These are phyloP conservation scores for Metschnikowia vanudenii DNA, from an alignment of 805 yeast species.

Conservation along the genomic window DNA sequence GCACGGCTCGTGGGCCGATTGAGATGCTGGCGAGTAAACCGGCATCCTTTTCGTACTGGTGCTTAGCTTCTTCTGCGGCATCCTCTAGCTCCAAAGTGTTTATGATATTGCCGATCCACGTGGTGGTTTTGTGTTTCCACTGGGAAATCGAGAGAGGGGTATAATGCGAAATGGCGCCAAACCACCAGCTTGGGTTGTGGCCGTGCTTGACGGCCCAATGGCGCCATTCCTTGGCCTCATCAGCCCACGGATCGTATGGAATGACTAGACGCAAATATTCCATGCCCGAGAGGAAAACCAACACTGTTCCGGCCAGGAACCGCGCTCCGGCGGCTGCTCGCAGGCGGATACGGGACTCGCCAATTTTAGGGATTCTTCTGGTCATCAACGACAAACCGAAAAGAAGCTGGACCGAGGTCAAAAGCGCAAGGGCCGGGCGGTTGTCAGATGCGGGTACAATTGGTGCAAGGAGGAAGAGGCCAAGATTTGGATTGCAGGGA, in stretches of 20 bases:
- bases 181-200: slow-evolving; percentile 56
- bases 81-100: slow-evolving; percentile 13
- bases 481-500: slow-evolving; percentile 50
- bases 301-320: slow-evolving; percentile 24
- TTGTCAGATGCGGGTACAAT: slow-evolving; percentile 72
- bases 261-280: slow-evolving; percentile 52
- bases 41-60: not conserved
- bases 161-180: slow-evolving; percentile 58
- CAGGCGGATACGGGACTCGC: slow-evolving; percentile 13
- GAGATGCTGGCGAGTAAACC: slow-evolving; percentile 14
- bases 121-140: slow-evolving; percentile 30
- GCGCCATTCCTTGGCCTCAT: slow-evolving; percentile 59
- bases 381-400: slow-evolving; percentile 38
- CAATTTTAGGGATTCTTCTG: slow-evolving; percentile 13
- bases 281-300: slow-evolving; percentile 53
- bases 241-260: slow-evolving; percentile 67
- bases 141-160: slow-evolving; percentile 49
- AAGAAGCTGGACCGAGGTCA: slow-evolving; percentile 53
- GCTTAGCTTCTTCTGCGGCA: not conserved
- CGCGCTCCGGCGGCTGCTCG: slow-evolving; percentile 11
- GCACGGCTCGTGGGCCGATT: slow-evolving; percentile 18
- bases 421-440: slow-evolving; percentile 48
- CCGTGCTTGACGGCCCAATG: slow-evolving; percentile 49
- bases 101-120: slow-evolving; percentile 18
- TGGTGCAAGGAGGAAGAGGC: slow-evolving; percentile 66